phyloP scores from a whole-genome alignment of 176 grass and related monocot genomes.

The Hsuehochloa calcarea region DNA sequence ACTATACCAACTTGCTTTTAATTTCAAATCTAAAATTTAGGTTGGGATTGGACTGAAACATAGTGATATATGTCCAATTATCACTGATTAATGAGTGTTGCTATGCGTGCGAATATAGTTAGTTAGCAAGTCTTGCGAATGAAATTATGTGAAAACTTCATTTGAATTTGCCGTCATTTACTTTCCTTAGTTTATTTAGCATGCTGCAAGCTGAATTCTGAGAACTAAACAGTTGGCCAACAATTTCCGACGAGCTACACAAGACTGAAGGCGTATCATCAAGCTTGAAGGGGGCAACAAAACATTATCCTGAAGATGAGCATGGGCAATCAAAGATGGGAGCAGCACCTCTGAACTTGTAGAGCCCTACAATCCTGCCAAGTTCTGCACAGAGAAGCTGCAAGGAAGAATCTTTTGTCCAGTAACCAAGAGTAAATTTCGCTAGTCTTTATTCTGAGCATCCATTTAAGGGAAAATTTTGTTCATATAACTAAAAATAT shows the following conservation, averaged over 20 bases:
- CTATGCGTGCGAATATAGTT: neutral
- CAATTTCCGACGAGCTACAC: neutral
- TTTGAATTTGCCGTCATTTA: neutral
- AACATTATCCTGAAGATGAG: neutral
- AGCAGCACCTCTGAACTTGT: neutral
- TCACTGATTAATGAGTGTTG: too few relatives aligned
- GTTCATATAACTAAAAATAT: too few relatives aligned
- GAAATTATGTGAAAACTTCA: neutral
- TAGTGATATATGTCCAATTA: too few relatives aligned
- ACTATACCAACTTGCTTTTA: neutral
- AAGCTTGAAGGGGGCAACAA: neutral
- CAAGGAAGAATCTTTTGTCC: neutral
- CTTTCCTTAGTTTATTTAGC: neutral
- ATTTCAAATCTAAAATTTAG: neutral
- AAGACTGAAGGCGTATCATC: neutral
- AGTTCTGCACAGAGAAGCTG: neutral
- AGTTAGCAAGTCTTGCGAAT: neutral
- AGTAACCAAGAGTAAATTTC: neutral
- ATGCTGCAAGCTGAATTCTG: neutral
- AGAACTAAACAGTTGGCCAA: neutral
- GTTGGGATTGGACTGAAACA: neutral
- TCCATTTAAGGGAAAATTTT: neutral
- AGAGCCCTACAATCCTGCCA: neutral
- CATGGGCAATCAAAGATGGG: neutral
- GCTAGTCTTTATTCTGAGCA: neutral